Percentiles rank a stretch among this genome's conserved stretches.
These are phyloP conservation scores for Fusarium kyushuense DNA, from an alignment of 2,329 filamentous ascomycete species.

Conservation along the genomic window DNA sequence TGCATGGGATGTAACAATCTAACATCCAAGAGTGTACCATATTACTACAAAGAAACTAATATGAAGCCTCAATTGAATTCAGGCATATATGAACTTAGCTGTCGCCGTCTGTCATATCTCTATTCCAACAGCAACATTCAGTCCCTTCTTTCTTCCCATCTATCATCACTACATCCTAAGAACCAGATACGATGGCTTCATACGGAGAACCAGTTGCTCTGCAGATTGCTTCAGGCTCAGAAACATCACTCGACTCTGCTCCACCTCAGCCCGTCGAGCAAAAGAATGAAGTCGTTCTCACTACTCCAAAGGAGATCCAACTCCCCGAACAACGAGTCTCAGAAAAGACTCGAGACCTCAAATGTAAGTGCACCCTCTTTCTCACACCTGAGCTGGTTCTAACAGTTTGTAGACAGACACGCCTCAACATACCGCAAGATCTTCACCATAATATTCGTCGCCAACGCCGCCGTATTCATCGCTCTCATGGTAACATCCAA, in stretches of 20 bases:
- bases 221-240: neutral
- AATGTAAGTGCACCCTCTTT: neutral
- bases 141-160: no score
- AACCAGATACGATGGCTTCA: neutral
- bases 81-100: neutral
- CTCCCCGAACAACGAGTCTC: constrained; percentile 4
- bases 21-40: no score
- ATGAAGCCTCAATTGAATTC: neutral
- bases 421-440: constrained; percentile 16
- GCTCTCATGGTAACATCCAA: neutral
- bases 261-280: no score
- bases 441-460: constrained; percentile 1
- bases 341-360: neutral
- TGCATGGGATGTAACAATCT: constrained; percentile 3
- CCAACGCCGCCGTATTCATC: neutral
- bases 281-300: neutral
- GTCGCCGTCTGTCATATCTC: no score
- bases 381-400: accelerated
- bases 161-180: neutral
- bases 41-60: accelerated
- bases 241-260: neutral
- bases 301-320: neutral
- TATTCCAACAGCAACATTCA: neutral
- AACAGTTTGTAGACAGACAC: neutral
- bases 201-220: neutral